These are phyloP conservation scores for Coemansia sp. DNA, from an alignment of 192 early-diverging fungal species.

Conservation along the genomic window DNA sequence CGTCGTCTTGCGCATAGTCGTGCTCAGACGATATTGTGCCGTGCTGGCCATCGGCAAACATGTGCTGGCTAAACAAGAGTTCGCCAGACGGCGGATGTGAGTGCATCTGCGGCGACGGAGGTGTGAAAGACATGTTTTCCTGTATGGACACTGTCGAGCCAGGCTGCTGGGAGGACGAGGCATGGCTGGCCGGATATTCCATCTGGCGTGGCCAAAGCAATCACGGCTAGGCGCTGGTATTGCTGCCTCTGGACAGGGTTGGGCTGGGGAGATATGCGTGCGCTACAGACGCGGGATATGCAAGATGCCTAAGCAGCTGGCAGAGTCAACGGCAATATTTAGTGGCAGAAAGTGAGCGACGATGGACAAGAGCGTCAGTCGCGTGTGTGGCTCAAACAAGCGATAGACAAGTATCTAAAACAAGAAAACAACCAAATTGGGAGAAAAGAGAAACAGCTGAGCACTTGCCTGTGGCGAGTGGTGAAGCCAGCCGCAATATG, in stretches of 20 bases:
- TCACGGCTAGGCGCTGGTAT: background rate
- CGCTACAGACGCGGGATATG: conserved; percentile 1
- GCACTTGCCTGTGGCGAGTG: background rate
- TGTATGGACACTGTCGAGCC: conserved; percentile 21
- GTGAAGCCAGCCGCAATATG: background rate
- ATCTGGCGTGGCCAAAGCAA: conserved; percentile 13
- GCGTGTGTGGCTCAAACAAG: background rate
- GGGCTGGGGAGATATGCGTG: background rate
- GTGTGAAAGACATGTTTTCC: conserved; percentile 12
- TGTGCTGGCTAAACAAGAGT: conserved; percentile 1
- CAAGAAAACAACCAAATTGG: conserved; percentile 3
- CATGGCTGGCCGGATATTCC: conserved; percentile 24
- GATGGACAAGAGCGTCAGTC: background rate
- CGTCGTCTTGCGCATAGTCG: conserved; percentile 27
- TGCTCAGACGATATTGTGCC: conserved; percentile 19
- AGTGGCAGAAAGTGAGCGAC: background rate
- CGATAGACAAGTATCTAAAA: conserved; percentile 1
- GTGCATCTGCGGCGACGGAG: conserved; percentile 1
- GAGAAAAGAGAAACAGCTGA: conserved; percentile 6
- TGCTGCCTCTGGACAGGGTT: too few species aligned
- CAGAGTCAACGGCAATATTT: background rate
- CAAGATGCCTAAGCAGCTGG: background rate
- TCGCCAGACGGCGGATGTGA: conserved; percentile 2
- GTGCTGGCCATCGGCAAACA: conserved; percentile 12
- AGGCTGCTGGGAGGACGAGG: conserved; percentile 18